These are phyloP conservation scores for Saccharomyces hybrid DNA, from an alignment of 1,139 yeast genomes.

Conservation along the genomic window DNA sequence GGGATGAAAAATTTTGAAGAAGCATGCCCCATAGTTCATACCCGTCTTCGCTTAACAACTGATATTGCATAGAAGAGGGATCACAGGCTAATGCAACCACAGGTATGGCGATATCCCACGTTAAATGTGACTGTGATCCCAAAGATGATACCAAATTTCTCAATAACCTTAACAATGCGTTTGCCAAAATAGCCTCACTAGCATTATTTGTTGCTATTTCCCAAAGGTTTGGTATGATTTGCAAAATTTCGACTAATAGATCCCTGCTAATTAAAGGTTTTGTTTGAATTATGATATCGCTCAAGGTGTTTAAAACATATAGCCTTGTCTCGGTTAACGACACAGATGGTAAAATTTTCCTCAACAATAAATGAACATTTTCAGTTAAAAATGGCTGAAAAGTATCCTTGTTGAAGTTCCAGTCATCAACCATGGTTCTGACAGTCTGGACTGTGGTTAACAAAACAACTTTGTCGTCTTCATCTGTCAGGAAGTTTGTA, in stretches of 20 bases:
- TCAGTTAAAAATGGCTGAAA: slow-evolving; percentile 59
- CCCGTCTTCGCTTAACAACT: slow-evolving; percentile 78
- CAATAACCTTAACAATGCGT: slow-evolving; percentile 64
- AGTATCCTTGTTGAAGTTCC: slow-evolving; percentile 67
- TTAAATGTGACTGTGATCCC: slow-evolving; percentile 48
- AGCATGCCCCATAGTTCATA: slow-evolving; percentile 74
- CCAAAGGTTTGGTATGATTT: slow-evolving; percentile 71
- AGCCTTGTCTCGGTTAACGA: slow-evolving; percentile 66
- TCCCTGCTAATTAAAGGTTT: slow-evolving; percentile 51
- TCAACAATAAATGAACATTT: slow-evolving; percentile 41
- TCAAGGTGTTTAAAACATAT: slow-evolving; percentile 57
- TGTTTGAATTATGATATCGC: slow-evolving; percentile 56
- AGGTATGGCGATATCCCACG: slow-evolving; percentile 63
- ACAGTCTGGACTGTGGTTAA: slow-evolving; percentile 70
- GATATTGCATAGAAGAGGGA: slow-evolving; percentile 50
- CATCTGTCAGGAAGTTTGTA: slow-evolving; percentile 30
- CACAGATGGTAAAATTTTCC: slow-evolving; percentile 42
- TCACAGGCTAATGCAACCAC: slow-evolving; percentile 58
- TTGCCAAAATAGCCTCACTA: slow-evolving; percentile 57
- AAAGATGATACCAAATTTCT: slow-evolving; percentile 59
- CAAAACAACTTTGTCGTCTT: slow-evolving; percentile 67
- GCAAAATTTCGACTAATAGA: slow-evolving; percentile 47
- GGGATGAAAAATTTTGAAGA: slow-evolving; percentile 43
- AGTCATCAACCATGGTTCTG: slow-evolving; percentile 65
- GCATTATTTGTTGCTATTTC: slow-evolving; percentile 45